A percentile compares a stretch with the other conserved stretches of the same genome.
These are phyloP conservation scores for Pelargonium fulgidum DNA, from an alignment of 441 rosid species.

Conservation along the genomic window DNA sequence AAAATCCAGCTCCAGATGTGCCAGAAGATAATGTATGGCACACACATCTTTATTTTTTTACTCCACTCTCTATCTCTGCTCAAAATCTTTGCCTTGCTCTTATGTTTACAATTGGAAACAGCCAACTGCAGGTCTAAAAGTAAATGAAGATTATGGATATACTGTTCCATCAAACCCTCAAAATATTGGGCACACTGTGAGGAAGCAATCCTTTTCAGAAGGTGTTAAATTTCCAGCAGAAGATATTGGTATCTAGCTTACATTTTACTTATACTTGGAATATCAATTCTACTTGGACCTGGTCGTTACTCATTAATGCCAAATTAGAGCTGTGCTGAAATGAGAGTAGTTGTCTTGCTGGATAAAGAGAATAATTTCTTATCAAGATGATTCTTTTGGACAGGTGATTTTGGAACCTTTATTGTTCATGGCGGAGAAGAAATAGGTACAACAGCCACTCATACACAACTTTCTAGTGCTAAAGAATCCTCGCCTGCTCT, in stretches of 20 bases:
- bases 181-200: slow-evolving; percentile 35
- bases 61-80: slow-evolving; percentile 9
- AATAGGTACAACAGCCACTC: slow-evolving; percentile 26
- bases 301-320: neutral
- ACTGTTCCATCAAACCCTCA: slow-evolving; percentile 71
- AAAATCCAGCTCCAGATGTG: slow-evolving; percentile 37
- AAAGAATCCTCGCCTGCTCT: slow-evolving; percentile 33
- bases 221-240: slow-evolving; percentile 39
- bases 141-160: slow-evolving; percentile 63
- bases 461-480: slow-evolving; percentile 29
- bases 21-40: slow-evolving; percentile 41
- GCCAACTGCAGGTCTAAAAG: slow-evolving; percentile 47
- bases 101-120: slow-evolving; percentile 31
- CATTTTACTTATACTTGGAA: slow-evolving; percentile 15
- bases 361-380: neutral
- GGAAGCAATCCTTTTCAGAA: slow-evolving; percentile 35
- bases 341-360: neutral
- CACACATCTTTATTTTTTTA: slow-evolving; percentile 16
- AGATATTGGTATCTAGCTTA: slow-evolving; percentile 39
- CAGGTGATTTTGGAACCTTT: slow-evolving; percentile 85
- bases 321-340: neutral
- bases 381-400: slow-evolving; percentile 16
- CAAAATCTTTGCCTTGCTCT: slow-evolving; percentile 7
- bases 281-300: neutral
- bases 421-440: slow-evolving; percentile 64